Percentiles rank a stretch among this genome's conserved stretches.
phyloP scores from a whole-genome alignment of 768 basidiomycete species.

The Amanita phalloides region DNA sequence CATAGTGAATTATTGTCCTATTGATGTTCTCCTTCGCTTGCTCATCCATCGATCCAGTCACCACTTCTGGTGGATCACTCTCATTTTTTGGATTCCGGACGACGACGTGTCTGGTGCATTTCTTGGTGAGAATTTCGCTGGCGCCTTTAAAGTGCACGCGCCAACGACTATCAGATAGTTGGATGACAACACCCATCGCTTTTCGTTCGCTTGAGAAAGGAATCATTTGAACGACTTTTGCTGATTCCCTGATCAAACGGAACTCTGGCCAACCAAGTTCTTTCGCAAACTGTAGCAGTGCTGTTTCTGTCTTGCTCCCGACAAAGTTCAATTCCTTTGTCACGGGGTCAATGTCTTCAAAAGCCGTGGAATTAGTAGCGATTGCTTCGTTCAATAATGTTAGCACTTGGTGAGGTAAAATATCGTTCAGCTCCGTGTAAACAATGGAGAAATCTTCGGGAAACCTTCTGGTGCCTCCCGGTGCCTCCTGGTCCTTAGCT shows the following conservation, averaged over 20 bases:
- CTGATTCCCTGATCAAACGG: slow-evolving; percentile 49
- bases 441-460: slow-evolving; percentile 81
- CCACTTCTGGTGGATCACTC: slow-evolving; percentile 23
- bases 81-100: slow-evolving; percentile 24
- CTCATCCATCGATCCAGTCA: slow-evolving; percentile 52
- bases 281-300: slow-evolving; percentile 77
- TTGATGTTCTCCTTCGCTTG: slow-evolving; percentile 73
- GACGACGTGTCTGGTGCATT: slow-evolving; percentile 64
- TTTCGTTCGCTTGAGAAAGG: slow-evolving; percentile 93
- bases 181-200: slow-evolving; percentile 87
- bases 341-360: slow-evolving; percentile 66
- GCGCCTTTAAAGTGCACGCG: slow-evolving; percentile 89
- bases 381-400: slow-evolving; percentile 77
- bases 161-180: slow-evolving; percentile 36
- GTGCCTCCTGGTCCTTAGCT: slow-evolving; percentile 32
- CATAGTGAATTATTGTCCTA: slow-evolving; percentile 95
- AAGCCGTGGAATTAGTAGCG: slow-evolving; percentile 89
- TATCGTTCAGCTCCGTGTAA: slow-evolving; percentile 51
- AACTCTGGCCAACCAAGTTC: slow-evolving; percentile 72
- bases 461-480: slow-evolving; percentile 31
- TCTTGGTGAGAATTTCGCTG: slow-evolving; percentile 81
- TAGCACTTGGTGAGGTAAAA: slow-evolving; percentile 49
- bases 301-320: slow-evolving; percentile 94
- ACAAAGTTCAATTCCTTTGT: slow-evolving; percentile 56
- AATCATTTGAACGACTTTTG: slow-evolving; percentile 70